Evolutionary conservation across 2,329 filamentous ascomycete genomes (phyloP).

Genomic region (Pyricularia sp.): DNA sequence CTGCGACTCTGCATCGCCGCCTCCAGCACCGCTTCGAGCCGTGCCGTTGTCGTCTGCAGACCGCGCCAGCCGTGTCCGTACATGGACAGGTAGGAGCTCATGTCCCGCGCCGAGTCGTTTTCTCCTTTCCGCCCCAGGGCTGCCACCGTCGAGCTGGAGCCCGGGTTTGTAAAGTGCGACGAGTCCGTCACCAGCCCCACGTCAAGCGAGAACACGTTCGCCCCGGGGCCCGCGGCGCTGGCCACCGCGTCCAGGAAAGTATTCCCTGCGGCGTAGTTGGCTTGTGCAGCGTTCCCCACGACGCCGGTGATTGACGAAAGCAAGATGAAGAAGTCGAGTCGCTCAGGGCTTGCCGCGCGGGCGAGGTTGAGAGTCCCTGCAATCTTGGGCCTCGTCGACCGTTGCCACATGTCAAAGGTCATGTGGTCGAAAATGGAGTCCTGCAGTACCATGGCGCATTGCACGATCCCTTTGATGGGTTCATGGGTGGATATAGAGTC

Average conservation of each 20-base stretch:
- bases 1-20: not conserved
- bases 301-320: constrained; percentile 46
- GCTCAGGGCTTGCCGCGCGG: constrained; percentile 18
- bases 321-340: constrained; percentile 36
- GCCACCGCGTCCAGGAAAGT: constrained; percentile 40
- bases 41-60: not conserved
- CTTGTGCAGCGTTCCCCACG: constrained; percentile 47
- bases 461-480: constrained; percentile 22
- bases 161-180: not conserved
- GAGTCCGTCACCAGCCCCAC: not conserved
- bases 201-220: not conserved
- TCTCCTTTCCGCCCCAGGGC: not conserved
- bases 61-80: not conserved
- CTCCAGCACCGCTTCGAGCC: not conserved
- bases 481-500: constrained; percentile 12
- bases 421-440: constrained; percentile 41
- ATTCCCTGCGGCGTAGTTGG: constrained; percentile 49
- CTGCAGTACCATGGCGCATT: constrained; percentile 25
- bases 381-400: constrained; percentile 39
- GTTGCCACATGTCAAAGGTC: constrained; percentile 32
- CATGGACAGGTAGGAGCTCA: not conserved
- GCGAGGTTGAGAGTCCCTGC: constrained; percentile 40
- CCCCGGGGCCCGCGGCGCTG: not conserved
- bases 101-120: not conserved
- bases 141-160: not conserved